These are phyloP conservation scores for Aspergillus steynii DNA, from an alignment of 495 filamentous ascomycete genomes.

Conservation along the genomic window DNA sequence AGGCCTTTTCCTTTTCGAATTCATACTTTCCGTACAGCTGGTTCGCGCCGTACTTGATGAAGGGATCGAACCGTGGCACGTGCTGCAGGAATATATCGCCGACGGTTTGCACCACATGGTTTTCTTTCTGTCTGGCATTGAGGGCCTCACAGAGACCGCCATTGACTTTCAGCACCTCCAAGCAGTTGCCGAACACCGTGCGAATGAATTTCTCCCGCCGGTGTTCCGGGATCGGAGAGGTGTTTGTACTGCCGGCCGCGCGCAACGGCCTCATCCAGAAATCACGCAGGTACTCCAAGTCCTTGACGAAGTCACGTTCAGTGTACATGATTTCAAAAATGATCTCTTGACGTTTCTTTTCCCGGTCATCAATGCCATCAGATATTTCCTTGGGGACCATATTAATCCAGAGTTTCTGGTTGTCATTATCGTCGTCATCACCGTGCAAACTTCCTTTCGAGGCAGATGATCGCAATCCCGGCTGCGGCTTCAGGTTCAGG, in stretches of 20 bases:
- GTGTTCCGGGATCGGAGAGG: conserved; percentile 85
- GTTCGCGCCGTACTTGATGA: conserved; percentile 95
- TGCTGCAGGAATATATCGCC: conserved; percentile 95
- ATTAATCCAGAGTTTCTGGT: conserved; percentile 99
- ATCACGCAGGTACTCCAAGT: conserved; percentile 95
- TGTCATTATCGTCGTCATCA: conserved; percentile 81
- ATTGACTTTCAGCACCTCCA: conserved; percentile 92
- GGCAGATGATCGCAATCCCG: conserved; percentile 79
- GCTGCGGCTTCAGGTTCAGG: conserved; percentile 87
- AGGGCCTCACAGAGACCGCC: conserved; percentile 81
- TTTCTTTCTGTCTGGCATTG: conserved; percentile 86
- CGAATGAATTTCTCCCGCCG: conserved; percentile 87
- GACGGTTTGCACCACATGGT: conserved; percentile 81
- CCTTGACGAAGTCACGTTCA: conserved; percentile 98
- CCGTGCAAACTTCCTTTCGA: conserved; percentile 79
- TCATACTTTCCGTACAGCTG: conserved; percentile 97
- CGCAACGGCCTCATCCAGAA: conserved; percentile 97
- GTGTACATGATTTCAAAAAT: conserved; percentile 99
- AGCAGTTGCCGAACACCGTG: conserved; percentile 93
- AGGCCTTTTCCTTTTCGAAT: conserved; percentile 91
- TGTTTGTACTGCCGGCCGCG: conserved; percentile 58
- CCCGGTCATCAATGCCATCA: conserved; percentile 80
- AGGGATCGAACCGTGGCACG: conserved; percentile 89
- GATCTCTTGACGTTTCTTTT: conserved; percentile 97
- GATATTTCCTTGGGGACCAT: conserved; percentile 94